A percentile compares a stretch with the other conserved stretches of the same genome.
phyloP scores from a whole-genome alignment of 2,329 filamentous ascomycete genomes.

The Xylaria multiplex region DNA sequence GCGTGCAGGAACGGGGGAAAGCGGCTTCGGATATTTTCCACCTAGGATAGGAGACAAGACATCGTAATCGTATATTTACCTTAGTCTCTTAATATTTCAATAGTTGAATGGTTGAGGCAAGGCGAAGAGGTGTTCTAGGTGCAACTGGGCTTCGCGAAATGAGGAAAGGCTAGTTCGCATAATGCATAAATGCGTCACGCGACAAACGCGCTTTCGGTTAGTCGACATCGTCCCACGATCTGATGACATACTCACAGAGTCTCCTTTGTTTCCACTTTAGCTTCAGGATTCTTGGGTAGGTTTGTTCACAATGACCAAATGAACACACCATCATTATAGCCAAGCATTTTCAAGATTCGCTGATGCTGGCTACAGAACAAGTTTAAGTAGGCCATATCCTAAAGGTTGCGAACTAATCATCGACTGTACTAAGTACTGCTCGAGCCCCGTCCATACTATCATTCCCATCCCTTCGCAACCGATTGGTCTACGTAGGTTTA shows the following conservation, averaged over 20 bases:
- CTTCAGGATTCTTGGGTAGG: neutral
- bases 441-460: constrained; percentile 18
- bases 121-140: neutral
- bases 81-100: constrained; percentile 1
- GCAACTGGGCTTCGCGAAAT: constrained; percentile 22
- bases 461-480: constrained; percentile 8
- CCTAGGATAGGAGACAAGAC: constrained; percentile 4
- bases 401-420: constrained; percentile 27
- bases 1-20: neutral
- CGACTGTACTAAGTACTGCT: constrained; percentile 22
- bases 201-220: constrained; percentile 31
- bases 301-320: constrained; percentile 20
- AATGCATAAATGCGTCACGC: constrained; percentile 32
- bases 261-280: constrained; percentile 3
- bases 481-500: constrained; percentile 14
- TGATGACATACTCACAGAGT: constrained; percentile 23
- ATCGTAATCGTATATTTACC: neutral
- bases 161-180: constrained; percentile 24
- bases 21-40: constrained; percentile 11
- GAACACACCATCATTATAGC: constrained; percentile 20
- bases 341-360: constrained; percentile 17
- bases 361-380: constrained; percentile 21
- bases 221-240: constrained; percentile 31
- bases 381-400: neutral
- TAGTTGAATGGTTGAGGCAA: constrained; percentile 13